A percentile compares a stretch with the other conserved stretches of the same genome.
These are phyloP conservation scores for Isabelozyma pseudorhagii DNA, from an alignment of 805 yeast species.

Conservation along the genomic window DNA sequence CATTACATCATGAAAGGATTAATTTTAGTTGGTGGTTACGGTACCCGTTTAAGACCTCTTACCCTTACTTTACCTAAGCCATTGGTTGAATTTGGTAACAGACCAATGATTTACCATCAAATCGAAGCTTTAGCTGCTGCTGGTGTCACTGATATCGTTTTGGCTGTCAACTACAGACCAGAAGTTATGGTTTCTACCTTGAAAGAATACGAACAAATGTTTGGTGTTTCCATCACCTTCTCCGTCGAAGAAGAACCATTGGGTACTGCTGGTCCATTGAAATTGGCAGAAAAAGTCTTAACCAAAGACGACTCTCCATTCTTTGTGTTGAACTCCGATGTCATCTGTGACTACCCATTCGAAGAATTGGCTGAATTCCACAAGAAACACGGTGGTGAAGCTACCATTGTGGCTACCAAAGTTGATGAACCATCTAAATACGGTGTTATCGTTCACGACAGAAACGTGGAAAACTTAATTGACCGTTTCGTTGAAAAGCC, in stretches of 20 bases:
- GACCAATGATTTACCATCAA: conserved; percentile 98
- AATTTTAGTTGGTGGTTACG: conserved; percentile 99
- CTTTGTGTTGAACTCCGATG: conserved; percentile 97
- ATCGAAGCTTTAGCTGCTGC: conserved; percentile 97
- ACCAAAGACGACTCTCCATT: conserved; percentile 95
- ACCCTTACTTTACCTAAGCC: conserved; percentile 96
- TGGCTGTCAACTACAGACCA: conserved; percentile 99
- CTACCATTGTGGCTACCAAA: conserved; percentile 98
- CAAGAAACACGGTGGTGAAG: conserved; percentile 92
- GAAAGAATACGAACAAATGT: conserved; percentile 89
- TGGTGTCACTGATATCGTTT: conserved; percentile 97
- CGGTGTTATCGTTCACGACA: conserved; percentile 98
- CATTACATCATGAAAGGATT: conserved; percentile 75
- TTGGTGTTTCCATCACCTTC: conserved; percentile 93
- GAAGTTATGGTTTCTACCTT: conserved; percentile 97
- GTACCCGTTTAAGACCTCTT: conserved; percentile 99
- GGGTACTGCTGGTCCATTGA: conserved; percentile 99
- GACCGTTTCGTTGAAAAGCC: conserved; percentile 99
- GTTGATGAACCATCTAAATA: conserved; percentile 99
- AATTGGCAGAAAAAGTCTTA: conserved; percentile 90
- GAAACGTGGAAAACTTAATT: conserved; percentile 90
- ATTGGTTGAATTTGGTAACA: conserved; percentile 95
- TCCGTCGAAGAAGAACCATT: conserved; percentile 99
- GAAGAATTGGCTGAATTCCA: conserved; percentile 90
- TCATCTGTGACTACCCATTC: conserved; percentile 98